Conservation (phyloP, 805 yeast species). For the Zygoascus biomembranicola region DNA sequence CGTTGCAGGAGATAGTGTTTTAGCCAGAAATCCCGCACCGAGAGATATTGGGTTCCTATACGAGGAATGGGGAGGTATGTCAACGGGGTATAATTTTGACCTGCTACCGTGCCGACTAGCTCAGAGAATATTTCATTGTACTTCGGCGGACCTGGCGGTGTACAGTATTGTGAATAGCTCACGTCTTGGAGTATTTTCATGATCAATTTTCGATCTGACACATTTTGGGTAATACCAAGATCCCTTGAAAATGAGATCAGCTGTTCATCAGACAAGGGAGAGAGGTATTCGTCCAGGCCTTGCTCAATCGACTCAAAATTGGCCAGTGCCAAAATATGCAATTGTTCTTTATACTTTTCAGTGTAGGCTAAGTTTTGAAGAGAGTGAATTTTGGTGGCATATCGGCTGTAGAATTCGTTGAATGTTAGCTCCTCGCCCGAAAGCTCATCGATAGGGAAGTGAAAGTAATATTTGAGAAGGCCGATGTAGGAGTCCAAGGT, state of each 20-base stretch:
- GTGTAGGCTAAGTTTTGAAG: constrained; percentile 23
- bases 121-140: background rate
- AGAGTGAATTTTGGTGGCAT: constrained; percentile 10
- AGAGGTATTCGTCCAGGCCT: constrained; percentile 20
- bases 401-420: constrained; percentile 11
- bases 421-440: constrained; percentile 26
- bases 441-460: constrained; percentile 38
- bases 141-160: background rate
- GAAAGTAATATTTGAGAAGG: constrained; percentile 16
- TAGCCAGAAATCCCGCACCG: background rate
- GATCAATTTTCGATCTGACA: background rate
- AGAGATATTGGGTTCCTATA: constrained; percentile 1
- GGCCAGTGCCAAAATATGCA: constrained; percentile 22
- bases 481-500: background rate
- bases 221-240: background rate
- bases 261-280: constrained; percentile 9
- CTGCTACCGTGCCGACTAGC: background rate
- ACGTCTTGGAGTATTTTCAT: constrained; percentile 4
- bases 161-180: background rate
- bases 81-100: background rate
- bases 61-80: background rate
- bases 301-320: constrained; percentile 20
- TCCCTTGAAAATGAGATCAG: background rate
- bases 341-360: constrained; percentile 14
- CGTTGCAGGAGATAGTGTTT: background rate